Base-by-base conservation (phyloP, 2,329 filamentous ascomycete species). In the Didymella sp. region DNA sequence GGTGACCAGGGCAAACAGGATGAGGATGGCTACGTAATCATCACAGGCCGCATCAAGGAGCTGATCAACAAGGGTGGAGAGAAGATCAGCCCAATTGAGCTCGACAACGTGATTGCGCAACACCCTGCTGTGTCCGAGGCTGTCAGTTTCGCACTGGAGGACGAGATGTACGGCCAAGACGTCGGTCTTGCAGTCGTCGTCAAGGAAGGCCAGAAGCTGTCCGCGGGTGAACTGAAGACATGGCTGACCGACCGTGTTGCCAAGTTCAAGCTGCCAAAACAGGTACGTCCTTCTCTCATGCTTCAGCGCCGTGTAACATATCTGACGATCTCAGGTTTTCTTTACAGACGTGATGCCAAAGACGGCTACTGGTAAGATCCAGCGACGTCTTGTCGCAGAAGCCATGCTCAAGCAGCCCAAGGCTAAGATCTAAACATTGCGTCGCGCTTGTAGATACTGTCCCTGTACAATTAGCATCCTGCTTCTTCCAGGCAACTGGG, bases 1-100 rank as follows among this genome's bases (percentile, higher is more conserved):
- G 92, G 92, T 6, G 92, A 96, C 72, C 91, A 96, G 76, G 92
- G 92, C 46, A 90, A 89, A 78, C 83, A 86, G 73, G 91, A 96
- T 69, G 79, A 85, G 56, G 90, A 95, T 65, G 90, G 91, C 58
- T 96, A 95, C 72, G 80, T 96, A 11, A 83, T 90, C 70, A 94
- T 96, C 76, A 96, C 92, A 0, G 92, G 92, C n/a, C 84, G 92
- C 50, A 96, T 96, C 79, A 96, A 96, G 82, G 92, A 96, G 78
- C 82, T 96, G 49, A 96, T 96, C 81, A 92, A 92, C 78, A 93
- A 94, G 78, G 91, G 89, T 52, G 91, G 91, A 58, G 91, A 96
- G 80, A 95, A 95, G 80, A 95, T 96, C 73, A 90, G 87, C 64
- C 91, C 92, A 1, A 93, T 95, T 52, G 91, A 96, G 78, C 82